Evolutionary conservation across 306 rosid genomes (phyloP).

Genomic region (Castanopsis chinensis): DNA sequence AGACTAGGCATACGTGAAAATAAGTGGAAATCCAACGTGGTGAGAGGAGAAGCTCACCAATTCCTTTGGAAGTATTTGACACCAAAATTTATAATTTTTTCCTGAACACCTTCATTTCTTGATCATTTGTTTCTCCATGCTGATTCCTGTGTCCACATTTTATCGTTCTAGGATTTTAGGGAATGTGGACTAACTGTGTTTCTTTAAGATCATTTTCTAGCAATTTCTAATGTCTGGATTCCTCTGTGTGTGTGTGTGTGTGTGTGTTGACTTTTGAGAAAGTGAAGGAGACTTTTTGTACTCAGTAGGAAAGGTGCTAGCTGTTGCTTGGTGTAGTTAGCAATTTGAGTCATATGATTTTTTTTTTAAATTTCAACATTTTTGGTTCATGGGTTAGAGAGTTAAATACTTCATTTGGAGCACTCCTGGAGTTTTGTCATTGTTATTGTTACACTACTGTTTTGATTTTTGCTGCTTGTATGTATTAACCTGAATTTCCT

Average conservation of each 20-base stretch:
- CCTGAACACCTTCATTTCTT: not conserved
- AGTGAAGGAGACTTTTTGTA: not conserved
- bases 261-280: not conserved
- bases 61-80: not conserved
- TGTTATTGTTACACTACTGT: not conserved
- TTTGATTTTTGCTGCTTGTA: slow-evolving; percentile 8
- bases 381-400: not conserved
- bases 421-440: not conserved
- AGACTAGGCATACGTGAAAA: not conserved
- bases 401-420: not conserved
- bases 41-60: not conserved
- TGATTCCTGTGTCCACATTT: not conserved
- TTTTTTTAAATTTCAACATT: not conserved
- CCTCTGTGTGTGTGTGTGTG: too few relatives aligned
- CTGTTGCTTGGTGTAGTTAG: too few relatives aligned
- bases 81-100: not conserved
- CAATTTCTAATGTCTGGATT: not conserved
- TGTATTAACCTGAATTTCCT: slow-evolving; percentile 25
- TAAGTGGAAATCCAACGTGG: not conserved
- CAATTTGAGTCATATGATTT: too few relatives aligned
- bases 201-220: not conserved
- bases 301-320: too few relatives aligned
- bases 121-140: not conserved
- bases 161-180: too few relatives aligned
- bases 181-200: too few relatives aligned